A percentile compares a stretch with the other conserved stretches of the same genome.
Evolutionary conservation across 2,329 filamentous ascomycete species (phyloP).

Genomic region (Rutstroemia sp.): DNA sequence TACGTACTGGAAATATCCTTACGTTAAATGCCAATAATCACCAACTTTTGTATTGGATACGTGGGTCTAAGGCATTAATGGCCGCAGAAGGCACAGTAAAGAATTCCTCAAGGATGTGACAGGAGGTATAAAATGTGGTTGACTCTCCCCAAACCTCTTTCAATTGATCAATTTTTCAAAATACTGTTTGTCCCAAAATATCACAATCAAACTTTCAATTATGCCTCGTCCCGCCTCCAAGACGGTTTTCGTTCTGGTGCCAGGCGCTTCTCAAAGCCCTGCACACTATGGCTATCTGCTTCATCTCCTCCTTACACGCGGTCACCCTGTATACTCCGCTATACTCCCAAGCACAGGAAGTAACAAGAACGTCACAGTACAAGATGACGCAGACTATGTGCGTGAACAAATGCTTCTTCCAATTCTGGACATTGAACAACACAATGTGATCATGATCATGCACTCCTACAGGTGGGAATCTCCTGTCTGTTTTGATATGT

Average conservation of each 20-base stretch:
- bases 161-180: neutral
- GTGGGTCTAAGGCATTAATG: too few species aligned
- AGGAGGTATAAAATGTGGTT: too few species aligned
- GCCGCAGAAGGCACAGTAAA: too few species aligned
- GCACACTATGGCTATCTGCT: neutral
- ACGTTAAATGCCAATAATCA: too few species aligned
- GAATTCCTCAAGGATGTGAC: too few species aligned
- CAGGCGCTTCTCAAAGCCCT: neutral
- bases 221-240: neutral
- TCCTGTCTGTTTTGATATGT: neutral
- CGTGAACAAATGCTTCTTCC: neutral
- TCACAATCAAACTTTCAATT: neutral
- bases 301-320: neutral
- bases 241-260: neutral
- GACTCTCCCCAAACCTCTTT: neutral
- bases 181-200: neutral
- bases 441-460: neutral
- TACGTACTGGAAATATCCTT: too few species aligned
- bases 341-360: neutral
- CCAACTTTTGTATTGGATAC: too few species aligned
- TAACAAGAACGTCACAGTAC: neutral
- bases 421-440: neutral
- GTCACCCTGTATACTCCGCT: neutral
- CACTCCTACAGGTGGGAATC: neutral
- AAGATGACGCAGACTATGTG: neutral